phyloP scores from a whole-genome alignment of 257 asterid species.

The Prunella vulgaris region DNA sequence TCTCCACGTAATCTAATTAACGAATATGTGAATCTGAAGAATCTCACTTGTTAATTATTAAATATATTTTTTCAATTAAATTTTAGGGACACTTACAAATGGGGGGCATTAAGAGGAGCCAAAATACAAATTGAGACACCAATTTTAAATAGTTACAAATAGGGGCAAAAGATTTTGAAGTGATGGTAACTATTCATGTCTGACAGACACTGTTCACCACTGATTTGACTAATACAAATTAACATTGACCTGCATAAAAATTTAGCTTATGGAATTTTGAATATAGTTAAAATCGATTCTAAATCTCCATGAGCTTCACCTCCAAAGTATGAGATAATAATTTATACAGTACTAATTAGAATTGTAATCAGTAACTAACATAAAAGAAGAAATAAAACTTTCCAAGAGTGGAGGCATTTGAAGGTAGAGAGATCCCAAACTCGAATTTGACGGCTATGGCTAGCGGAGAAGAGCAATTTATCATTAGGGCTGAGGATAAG shows the following conservation, averaged over 20 bases:
- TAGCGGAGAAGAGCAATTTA: conserved; percentile 65
- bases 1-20: no score
- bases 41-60: no score
- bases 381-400: conserved; percentile 37
- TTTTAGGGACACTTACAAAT: no score
- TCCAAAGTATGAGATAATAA: not conserved
- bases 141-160: no score
- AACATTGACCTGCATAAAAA: not conserved
- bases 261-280: not conserved
- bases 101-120: no score
- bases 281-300: not conserved
- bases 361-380: not conserved
- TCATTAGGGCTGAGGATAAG: conserved; percentile 64
- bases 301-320: not conserved
- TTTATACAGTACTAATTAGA: not conserved
- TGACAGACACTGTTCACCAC: no score
- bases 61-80: no score
- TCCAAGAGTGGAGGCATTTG: conserved; percentile 92
- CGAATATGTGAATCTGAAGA: no score
- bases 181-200: no score
- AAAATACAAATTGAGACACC: no score
- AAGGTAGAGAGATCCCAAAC: conserved; percentile 83
- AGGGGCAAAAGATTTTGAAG: no score
- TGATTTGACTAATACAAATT: no score
- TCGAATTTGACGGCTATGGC: conserved; percentile 91